phyloP scores from a whole-genome alignment of 2,329 filamentous ascomycete genomes.

The Neofusicoccum ribis region DNA sequence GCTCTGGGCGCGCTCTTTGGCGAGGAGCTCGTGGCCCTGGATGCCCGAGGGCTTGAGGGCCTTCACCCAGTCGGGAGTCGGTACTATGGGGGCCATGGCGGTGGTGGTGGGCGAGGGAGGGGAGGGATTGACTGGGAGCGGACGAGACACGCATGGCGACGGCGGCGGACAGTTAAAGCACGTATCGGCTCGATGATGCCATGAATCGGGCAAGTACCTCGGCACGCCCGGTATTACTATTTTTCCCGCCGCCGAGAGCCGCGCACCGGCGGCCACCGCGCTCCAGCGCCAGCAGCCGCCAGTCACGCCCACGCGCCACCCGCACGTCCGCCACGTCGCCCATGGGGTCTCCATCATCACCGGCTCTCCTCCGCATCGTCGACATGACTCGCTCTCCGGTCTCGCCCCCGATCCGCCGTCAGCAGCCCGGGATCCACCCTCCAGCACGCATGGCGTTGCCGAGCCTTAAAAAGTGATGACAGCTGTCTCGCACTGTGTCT shows the following conservation, averaged over 20 bases:
- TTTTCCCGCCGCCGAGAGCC: constrained; percentile 7
- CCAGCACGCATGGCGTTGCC: neutral
- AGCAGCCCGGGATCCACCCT: neutral
- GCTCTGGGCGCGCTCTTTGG: constrained; percentile 67
- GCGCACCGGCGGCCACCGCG: neutral
- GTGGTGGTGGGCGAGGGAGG: neutral
- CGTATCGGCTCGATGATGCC: constrained; percentile 17
- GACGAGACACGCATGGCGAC: neutral
- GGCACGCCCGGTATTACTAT: neutral
- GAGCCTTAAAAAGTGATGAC: neutral
- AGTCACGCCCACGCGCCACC: constrained; percentile 5
- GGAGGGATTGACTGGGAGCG: neutral
- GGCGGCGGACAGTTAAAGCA: constrained; percentile 7
- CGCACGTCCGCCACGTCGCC: neutral
- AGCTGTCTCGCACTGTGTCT: no score
- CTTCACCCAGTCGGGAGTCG: constrained; percentile 65
- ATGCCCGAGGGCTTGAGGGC: constrained; percentile 65
- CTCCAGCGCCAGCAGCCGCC: neutral
- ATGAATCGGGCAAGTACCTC: constrained; percentile 16
- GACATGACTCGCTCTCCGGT: constrained; percentile 5
- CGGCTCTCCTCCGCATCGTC: neutral
- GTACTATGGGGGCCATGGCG: constrained; percentile 20
- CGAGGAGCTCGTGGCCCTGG: constrained; percentile 68
- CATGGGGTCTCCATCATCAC: neutral
- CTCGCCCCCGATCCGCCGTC: neutral